Evolutionary conservation across 345 rosid species (phyloP).

Genomic region (Cardamine resedifolia): DNA sequence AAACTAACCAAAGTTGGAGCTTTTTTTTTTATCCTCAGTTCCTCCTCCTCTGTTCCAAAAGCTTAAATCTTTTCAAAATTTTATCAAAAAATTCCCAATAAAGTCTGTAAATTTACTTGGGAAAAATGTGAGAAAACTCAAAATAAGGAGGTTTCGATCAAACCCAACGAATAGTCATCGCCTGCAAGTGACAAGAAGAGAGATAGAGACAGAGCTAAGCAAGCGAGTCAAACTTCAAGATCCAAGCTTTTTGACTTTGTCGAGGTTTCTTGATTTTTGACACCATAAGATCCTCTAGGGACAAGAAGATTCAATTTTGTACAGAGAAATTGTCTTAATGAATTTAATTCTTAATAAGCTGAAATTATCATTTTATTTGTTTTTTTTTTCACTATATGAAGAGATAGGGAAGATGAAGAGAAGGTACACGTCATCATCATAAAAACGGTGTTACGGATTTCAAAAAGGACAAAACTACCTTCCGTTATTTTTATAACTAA

Average conservation of each 20-base stretch:
- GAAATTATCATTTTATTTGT: background rate
- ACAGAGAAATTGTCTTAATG: constrained; percentile 25
- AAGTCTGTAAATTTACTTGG: constrained; percentile 4
- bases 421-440: constrained; percentile 32
- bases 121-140: constrained; percentile 10
- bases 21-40: background rate
- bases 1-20: constrained; percentile 23
- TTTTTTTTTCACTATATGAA: constrained; percentile 1
- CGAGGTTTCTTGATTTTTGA: constrained; percentile 19
- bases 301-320: constrained; percentile 21
- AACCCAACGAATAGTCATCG: constrained; percentile 21
- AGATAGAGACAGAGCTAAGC: constrained; percentile 14
- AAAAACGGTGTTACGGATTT: constrained; percentile 31
- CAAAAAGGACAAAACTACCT: constrained; percentile 32
- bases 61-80: background rate
- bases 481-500: constrained; percentile 29
- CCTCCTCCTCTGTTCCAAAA: constrained; percentile 5
- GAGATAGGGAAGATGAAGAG: constrained; percentile 32
- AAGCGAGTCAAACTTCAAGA: constrained; percentile 37
- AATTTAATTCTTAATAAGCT: constrained; percentile 9
- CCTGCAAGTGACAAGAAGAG: constrained; percentile 34
- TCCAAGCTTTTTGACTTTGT: constrained; percentile 35
- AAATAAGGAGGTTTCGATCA: constrained; percentile 15
- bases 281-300: constrained; percentile 26
- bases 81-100: background rate